These are phyloP conservation scores for Vanderwaltozyma tropicalis DNA, from an alignment of 805 yeast species.

Conservation along the genomic window DNA sequence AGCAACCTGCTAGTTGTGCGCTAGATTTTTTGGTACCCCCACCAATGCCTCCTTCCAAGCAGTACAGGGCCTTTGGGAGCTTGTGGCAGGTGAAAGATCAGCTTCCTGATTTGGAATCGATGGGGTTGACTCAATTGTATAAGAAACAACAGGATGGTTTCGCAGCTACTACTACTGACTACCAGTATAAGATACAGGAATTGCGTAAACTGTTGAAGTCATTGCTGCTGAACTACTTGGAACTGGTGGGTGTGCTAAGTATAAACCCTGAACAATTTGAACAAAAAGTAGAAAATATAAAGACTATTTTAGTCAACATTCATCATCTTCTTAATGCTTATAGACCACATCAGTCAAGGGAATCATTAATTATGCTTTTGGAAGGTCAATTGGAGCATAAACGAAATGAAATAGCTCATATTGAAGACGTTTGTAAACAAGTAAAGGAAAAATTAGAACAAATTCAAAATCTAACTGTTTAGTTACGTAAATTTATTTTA, in stretches of 20 bases:
- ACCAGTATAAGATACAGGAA: slow-evolving; percentile 50
- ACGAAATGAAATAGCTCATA: slow-evolving; percentile 39
- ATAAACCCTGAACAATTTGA: slow-evolving; percentile 58
- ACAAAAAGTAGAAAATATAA: slow-evolving; percentile 63
- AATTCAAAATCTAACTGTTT: slow-evolving; percentile 9
- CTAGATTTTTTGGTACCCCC: slow-evolving; percentile 59
- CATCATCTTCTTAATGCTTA: slow-evolving; percentile 89
- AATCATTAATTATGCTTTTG: slow-evolving; percentile 66
- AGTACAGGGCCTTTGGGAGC: slow-evolving; percentile 82
- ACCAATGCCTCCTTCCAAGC: slow-evolving; percentile 44
- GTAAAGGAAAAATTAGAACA: slow-evolving; percentile 31
- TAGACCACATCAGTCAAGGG: slow-evolving; percentile 91
- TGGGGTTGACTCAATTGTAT: slow-evolving; percentile 73
- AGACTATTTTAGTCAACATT: slow-evolving; percentile 73
- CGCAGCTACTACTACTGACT: slow-evolving; percentile 18
- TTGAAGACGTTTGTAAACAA: slow-evolving; percentile 32
- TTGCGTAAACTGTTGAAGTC: slow-evolving; percentile 74
- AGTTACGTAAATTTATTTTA: not conserved
- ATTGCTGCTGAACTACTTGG: slow-evolving; percentile 67
- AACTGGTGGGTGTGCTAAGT: slow-evolving; percentile 67
- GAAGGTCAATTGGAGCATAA: slow-evolving; percentile 61
- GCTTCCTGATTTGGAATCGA: slow-evolving; percentile 61
- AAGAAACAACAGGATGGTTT: slow-evolving; percentile 14
- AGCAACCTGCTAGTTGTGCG: slow-evolving; percentile 14
- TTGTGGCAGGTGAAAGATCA: slow-evolving; percentile 73